Evolutionary conservation across 2,329 filamentous ascomycete genomes (phyloP).

Genomic region (Colletotrichum karsti): DNA sequence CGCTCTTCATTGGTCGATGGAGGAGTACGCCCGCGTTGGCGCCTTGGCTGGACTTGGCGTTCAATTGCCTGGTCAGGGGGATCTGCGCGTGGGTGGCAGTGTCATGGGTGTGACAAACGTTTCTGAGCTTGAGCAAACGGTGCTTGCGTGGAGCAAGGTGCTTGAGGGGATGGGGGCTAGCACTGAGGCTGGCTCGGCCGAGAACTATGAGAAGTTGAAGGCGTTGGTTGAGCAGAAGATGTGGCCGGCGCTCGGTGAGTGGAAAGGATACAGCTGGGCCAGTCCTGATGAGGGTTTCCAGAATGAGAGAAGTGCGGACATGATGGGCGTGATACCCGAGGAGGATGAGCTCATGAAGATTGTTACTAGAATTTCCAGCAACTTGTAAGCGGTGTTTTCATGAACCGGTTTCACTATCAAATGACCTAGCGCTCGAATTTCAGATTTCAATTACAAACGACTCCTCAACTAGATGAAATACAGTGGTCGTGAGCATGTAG

Average conservation of each 20-base stretch:
- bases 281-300: slow-evolving; percentile 61
- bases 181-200: slow-evolving; percentile 33
- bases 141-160: slow-evolving; percentile 64
- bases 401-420: not conserved
- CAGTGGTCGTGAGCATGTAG: too few relatives aligned
- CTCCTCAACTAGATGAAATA: too few relatives aligned
- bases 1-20: slow-evolving; percentile 82
- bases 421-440: not conserved
- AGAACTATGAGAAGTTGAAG: slow-evolving; percentile 41
- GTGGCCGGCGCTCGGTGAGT: slow-evolving; percentile 66
- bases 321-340: slow-evolving; percentile 13
- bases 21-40: slow-evolving; percentile 65
- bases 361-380: slow-evolving; percentile 5
- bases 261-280: slow-evolving; percentile 71
- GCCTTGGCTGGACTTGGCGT: slow-evolving; percentile 48
- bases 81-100: slow-evolving; percentile 58
- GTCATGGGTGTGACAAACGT: slow-evolving; percentile 75
- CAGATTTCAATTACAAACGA: too few relatives aligned
- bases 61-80: not conserved
- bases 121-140: slow-evolving; percentile 70
- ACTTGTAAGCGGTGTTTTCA: not conserved
- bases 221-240: slow-evolving; percentile 51
- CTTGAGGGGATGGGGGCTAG: slow-evolving; percentile 50
- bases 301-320: slow-evolving; percentile 40
- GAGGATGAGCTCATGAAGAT: slow-evolving; percentile 21